Conservation (phyloP, 257 asterid species). For the Mitragyna speciosa region DNA sequence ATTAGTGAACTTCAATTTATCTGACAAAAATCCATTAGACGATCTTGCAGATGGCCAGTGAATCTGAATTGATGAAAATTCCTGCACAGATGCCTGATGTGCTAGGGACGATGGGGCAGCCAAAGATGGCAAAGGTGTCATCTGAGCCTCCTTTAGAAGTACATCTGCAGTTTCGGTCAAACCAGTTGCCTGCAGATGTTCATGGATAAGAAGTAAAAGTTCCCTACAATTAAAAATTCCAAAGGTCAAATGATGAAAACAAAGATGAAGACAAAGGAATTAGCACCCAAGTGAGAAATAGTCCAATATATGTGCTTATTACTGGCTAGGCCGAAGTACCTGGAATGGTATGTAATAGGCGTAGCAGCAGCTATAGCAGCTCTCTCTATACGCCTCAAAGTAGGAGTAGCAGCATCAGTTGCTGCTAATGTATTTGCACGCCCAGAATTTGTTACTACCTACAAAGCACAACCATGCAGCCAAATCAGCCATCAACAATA, state of each 20-base stretch:
- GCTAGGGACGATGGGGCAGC: constrained; percentile 83
- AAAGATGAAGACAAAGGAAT: constrained; percentile 3
- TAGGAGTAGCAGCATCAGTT: constrained; percentile 95
- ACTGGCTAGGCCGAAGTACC: constrained; percentile 43
- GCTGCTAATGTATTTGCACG: constrained; percentile 98
- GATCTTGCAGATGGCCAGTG: constrained; percentile 94
- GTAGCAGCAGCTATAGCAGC: constrained; percentile 99
- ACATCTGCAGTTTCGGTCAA: constrained; percentile 62
- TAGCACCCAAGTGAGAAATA: neutral
- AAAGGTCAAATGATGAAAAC: constrained; percentile 13
- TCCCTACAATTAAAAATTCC: constrained; percentile 57
- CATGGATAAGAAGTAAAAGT: constrained; percentile 85
- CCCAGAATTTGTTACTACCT: constrained; percentile 97
- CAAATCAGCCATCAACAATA: neutral
- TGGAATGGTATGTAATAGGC: constrained; percentile 89
- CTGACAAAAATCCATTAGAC: constrained; percentile 67
- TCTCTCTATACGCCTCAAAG: constrained; percentile 95
- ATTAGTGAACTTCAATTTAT: constrained; percentile 44
- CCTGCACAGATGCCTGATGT: constrained; percentile 70
- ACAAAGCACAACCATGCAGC: constrained; percentile 13
- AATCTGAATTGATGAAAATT: constrained; percentile 55
- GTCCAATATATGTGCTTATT: neutral
- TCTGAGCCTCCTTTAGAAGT: constrained; percentile 85
- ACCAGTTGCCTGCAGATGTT: constrained; percentile 95
- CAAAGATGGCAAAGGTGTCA: constrained; percentile 86